Percentiles rank a stretch among this genome's conserved stretches.
Conservation (phyloP, 1,139 yeast genomes). For the Geotrichum carabidarum region DNA sequence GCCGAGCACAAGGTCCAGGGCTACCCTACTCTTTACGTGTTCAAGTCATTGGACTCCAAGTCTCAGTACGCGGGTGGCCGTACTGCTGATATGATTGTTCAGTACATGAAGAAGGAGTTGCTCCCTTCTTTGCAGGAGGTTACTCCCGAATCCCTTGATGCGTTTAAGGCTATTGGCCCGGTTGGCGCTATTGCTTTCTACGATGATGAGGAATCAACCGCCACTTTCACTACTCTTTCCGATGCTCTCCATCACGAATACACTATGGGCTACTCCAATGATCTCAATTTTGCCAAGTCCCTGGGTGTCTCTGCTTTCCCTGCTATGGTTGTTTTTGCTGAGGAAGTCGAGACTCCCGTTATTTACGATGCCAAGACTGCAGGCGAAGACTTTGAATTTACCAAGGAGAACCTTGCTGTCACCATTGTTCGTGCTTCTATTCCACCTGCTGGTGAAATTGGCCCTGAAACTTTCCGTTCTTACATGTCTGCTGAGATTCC, state of each 20-base stretch:
- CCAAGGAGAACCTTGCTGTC: conserved; percentile 38
- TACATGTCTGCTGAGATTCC: conserved; percentile 75
- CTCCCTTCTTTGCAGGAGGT: conserved; percentile 69
- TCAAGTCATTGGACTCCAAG: conserved; percentile 53
- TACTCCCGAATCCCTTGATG: conserved; percentile 48
- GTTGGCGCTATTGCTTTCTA: conserved; percentile 51
- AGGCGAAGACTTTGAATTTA: conserved; percentile 32
- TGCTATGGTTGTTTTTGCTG: conserved; percentile 47
- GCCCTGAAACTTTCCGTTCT: conserved; percentile 70
- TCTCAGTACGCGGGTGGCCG: conserved; percentile 75
- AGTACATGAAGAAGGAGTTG: conserved; percentile 76
- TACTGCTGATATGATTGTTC: conserved; percentile 68
- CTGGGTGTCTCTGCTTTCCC: conserved; percentile 45
- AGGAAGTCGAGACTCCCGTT: conserved; percentile 43
- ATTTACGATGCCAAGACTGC: conserved; percentile 39
- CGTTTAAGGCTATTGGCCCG: conserved; percentile 41
- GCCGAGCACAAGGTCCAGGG: conserved; percentile 71
- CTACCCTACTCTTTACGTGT: conserved; percentile 85
- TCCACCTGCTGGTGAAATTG: conserved; percentile 89
- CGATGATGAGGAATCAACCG: conserved; percentile 41
- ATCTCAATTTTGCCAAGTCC: conserved; percentile 44
- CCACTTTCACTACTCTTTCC: conserved; percentile 54
- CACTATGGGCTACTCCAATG: conserved; percentile 55
- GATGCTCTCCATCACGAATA: conserved; percentile 54
- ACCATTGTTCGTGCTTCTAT: conserved; percentile 63